Evolutionary conservation across 768 basidiomycete genomes (phyloP).

Genomic region (Clavaria fumosa): DNA sequence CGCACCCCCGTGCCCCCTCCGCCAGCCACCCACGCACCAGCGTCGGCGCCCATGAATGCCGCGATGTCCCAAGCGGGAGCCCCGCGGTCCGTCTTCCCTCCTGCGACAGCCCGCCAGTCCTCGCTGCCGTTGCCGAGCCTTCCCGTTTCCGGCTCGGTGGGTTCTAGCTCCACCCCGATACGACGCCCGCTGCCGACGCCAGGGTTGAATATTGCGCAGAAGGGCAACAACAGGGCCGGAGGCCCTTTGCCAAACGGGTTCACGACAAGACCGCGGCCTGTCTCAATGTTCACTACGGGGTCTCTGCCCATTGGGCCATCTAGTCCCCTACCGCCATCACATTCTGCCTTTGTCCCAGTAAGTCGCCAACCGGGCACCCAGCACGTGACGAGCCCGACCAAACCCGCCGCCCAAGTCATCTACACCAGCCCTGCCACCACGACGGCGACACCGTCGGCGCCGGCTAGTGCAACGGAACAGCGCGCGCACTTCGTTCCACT

Average conservation of each 20-base stretch:
- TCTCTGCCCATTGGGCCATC: no score
- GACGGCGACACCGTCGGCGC: constrained; percentile 15
- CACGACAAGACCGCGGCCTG: not conserved
- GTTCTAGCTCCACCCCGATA: not conserved
- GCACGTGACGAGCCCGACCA: no score
- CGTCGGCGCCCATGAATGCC: no score
- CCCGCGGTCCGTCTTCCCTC: no score
- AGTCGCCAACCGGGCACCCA: no score
- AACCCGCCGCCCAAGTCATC: constrained; percentile 7
- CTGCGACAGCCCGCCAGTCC: no score
- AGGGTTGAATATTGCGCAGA: not conserved
- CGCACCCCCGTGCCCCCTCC: no score
- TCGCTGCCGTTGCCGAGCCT: no score
- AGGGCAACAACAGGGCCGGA: not conserved
- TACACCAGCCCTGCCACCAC: constrained; percentile 16
- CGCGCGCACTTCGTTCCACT: constrained; percentile 25
- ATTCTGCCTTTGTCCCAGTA: constrained; percentile 1
- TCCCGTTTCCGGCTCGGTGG: no score
- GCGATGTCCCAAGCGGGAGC: no score
- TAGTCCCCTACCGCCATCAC: constrained; percentile 7
- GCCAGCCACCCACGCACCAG: no score
- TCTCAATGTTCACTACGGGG: no score
- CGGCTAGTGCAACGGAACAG: constrained; percentile 10
- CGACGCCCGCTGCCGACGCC: not conserved
- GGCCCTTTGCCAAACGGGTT: not conserved